Evolutionary conservation across 257 asterid genomes (phyloP), one percentile per base, ranked within the genome.

Genomic region (Rubia yunnanensis): DNA sequence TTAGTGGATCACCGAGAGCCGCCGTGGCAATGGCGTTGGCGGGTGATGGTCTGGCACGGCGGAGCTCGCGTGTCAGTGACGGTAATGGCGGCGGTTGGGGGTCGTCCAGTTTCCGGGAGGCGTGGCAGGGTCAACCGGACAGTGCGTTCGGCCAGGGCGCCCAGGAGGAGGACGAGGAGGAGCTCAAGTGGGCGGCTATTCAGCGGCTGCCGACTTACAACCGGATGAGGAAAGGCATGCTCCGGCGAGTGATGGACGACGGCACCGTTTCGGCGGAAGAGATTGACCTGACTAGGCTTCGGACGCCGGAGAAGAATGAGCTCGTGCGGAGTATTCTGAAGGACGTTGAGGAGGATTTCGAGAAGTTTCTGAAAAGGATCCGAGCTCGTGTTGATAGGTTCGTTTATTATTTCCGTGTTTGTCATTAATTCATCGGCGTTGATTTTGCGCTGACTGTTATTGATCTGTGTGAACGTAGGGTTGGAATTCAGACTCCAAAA

Each of bases 161-260:
- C 8, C 64, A n/a, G 23, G 77, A 73, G 55, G 89, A 92, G 32
- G 99, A 92, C 44, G 92, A 92, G 72, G 87, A 83, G 35, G 95
- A 89, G 83, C 88, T 92, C 1, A 81, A 76, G 77, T 92, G 99
- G 99, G 97, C 97, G 0, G 97, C 99, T 60, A 89, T 92, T 11
- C 97, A 92, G 74, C 80, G 95, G 77, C 94, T 89, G 56, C 99
- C 96, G 0, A 92, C 99, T 0, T 82, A 79, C 48, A 97, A 89
- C 63, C 82, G 97, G 4, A 70, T 87, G 68, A 79, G 95, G 76
- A 89, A 79, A 75, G 97, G 97, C 67, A 76, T 92, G 41, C 59
- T 89, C 61, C 85, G 72, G 76, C 81, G 78, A 59, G 94, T 86
- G 3, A 39, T 76, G 84, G 97, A 87, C 5, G 88, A 84, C 55